phyloP scores from a whole-genome alignment of 2,329 filamentous ascomycete genomes.

The Aspergillus novofumigatus region DNA sequence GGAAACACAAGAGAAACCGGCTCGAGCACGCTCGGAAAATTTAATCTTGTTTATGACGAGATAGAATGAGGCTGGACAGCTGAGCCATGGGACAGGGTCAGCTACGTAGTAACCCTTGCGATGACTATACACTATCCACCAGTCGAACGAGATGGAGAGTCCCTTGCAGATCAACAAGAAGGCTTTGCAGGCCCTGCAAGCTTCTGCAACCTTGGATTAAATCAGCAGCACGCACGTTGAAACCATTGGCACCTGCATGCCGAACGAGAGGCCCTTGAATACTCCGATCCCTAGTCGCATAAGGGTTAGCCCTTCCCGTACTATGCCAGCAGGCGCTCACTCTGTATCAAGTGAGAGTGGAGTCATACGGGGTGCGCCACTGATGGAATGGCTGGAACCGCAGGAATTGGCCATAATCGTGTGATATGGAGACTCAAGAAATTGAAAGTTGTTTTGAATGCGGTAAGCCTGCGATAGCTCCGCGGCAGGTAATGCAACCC shows the following conservation, averaged over 20 bases:
- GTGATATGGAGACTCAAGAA: neutral
- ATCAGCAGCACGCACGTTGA: neutral
- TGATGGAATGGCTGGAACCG: neutral
- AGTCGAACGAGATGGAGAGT: neutral
- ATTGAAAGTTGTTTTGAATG: neutral
- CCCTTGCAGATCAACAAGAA: neutral
- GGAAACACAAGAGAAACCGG: neutral
- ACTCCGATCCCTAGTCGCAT: neutral
- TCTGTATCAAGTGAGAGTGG: neutral
- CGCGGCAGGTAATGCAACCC: constrained; percentile 5
- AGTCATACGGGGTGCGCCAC: neutral
- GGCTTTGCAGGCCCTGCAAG: neutral
- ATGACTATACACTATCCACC: neutral
- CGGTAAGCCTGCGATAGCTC: neutral
- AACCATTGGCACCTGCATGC: constrained; percentile 9
- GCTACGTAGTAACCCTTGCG: neutral
- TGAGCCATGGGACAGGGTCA: neutral
- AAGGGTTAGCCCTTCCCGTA: neutral
- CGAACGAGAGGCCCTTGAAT: constrained; percentile 3
- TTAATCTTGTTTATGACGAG: neutral
- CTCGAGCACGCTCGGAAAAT: neutral
- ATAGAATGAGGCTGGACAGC: neutral
- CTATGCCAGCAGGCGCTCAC: neutral
- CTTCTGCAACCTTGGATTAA: neutral
- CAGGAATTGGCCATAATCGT: neutral